Evolutionary conservation across 441 rosid species (phyloP).

Genomic region (Euphorbia schlechtendalii): DNA sequence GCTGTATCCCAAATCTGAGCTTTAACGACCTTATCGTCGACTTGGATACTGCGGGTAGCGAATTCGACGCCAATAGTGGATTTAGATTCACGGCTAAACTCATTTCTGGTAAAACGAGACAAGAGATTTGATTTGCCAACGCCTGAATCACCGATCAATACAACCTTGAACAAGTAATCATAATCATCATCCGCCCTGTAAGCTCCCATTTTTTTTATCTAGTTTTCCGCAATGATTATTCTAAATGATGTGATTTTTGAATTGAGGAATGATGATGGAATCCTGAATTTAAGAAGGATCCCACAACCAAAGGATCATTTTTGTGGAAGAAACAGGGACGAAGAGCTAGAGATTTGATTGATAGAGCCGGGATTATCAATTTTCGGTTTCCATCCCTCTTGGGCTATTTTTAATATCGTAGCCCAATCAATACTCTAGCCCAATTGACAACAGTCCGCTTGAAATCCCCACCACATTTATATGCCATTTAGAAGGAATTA

Average conservation of each 20-base stretch:
- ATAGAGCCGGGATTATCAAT: not conserved
- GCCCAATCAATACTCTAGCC: no score
- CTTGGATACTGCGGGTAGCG: constrained; percentile 73
- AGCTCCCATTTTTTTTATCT: constrained; percentile 40
- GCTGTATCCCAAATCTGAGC: constrained; percentile 98
- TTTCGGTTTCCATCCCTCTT: not conserved
- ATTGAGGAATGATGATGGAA: not conserved
- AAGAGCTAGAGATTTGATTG: not conserved
- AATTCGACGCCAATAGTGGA: constrained; percentile 88
- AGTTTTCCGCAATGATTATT: not conserved
- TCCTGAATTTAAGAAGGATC: not conserved
- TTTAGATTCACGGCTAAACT: constrained; percentile 72
- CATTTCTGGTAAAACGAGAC: constrained; percentile 67
- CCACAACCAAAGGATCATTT: not conserved
- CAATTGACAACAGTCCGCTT: no score
- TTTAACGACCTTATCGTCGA: constrained; percentile 70
- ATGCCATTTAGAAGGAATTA: no score
- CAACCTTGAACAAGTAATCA: constrained; percentile 80
- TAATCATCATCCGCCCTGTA: constrained; percentile 78
- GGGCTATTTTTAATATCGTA: no score
- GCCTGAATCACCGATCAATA: constrained; percentile 75
- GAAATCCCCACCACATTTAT: no score
- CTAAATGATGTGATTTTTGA: not conserved
- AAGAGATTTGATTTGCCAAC: constrained; percentile 79
- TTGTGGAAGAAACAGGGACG: not conserved